A percentile compares a stretch with the other conserved stretches of the same genome.
Conservation (phyloP, 2,329 filamentous ascomycete species). For the Ascocoryne sarcoides region DNA sequence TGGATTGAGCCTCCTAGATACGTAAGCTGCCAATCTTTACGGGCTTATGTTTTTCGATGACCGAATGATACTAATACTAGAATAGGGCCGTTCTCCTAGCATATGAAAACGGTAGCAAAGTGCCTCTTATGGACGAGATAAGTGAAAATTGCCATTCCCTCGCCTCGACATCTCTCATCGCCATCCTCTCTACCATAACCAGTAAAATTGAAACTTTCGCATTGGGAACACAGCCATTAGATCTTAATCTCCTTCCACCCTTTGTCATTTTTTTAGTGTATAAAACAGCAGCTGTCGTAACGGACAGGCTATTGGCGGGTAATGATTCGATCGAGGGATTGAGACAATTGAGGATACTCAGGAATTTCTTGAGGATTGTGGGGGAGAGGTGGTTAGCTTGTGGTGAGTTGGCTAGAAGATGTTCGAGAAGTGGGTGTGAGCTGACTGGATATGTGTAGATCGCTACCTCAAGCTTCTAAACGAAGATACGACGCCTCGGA, state of each 20-base stretch:
- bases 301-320: conserved; percentile 9
- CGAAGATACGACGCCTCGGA: conserved; percentile 19
- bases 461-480: conserved; percentile 18
- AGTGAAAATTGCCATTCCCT: conserved; percentile 8
- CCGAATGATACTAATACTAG: conserved; percentile 4
- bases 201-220: conserved; percentile 10
- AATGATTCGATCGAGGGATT: conserved; percentile 4
- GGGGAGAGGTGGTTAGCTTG: conserved; percentile 14
- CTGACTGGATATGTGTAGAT: conserved; percentile 11
- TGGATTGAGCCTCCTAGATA: conserved; percentile 9
- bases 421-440: background rate
- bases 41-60: background rate
- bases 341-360: conserved; percentile 10
- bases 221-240: conserved; percentile 3
- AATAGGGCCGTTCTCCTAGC: conserved; percentile 13
- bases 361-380: conserved; percentile 11
- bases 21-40: conserved; percentile 7
- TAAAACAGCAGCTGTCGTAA: conserved; percentile 13
- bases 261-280: conserved; percentile 13
- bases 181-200: conserved; percentile 6
- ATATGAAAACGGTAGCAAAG: conserved; percentile 14
- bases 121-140: conserved; percentile 1
- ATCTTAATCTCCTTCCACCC: conserved; percentile 13
- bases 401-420: conserved; percentile 11
- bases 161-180: conserved; percentile 6